phyloP scores from a whole-genome alignment of 2,329 filamentous ascomycete genomes.

The Rhynchosporium secalis region DNA sequence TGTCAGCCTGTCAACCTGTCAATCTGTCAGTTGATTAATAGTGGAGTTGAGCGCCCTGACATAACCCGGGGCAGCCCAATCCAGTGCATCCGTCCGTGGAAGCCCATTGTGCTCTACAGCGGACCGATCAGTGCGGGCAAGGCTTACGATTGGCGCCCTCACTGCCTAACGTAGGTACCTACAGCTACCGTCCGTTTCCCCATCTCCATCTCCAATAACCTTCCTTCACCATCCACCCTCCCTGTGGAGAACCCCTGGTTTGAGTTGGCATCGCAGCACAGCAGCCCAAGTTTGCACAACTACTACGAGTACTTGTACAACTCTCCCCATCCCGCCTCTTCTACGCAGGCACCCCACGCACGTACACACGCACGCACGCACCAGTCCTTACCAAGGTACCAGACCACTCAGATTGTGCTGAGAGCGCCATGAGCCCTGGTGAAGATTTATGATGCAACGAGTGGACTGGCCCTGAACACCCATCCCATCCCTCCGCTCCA shows the following conservation, averaged over 20 bases:
- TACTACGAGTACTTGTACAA: not conserved
- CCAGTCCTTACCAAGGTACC: too few species aligned
- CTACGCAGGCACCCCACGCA: not conserved
- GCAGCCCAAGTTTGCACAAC: too few species aligned
- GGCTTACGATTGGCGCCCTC: slow-evolving; percentile 6
- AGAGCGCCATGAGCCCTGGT: slow-evolving; percentile 24
- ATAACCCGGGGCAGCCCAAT: slow-evolving; percentile 11
- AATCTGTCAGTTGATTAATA: slow-evolving; percentile 9
- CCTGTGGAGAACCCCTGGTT: not conserved
- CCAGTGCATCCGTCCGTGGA: not conserved
- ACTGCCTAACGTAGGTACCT: not conserved
- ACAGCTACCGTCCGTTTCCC: too few species aligned
- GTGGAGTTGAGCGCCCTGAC: not conserved
- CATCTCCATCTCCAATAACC: not conserved
- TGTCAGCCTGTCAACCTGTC: too few species aligned
- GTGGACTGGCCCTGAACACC: slow-evolving; percentile 25
- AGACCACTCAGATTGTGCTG: slow-evolving; percentile 10
- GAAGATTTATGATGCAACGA: slow-evolving; percentile 36
- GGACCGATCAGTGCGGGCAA: not conserved
- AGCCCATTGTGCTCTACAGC: not conserved
- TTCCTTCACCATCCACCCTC: not conserved
- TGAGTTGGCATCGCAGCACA: too few species aligned
- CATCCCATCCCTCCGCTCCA: slow-evolving; percentile 6
- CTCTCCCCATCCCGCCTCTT: not conserved
- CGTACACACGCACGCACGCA: not conserved